Conservation (phyloP, 139 green algal species). For the Coccomyxa sp. region DNA sequence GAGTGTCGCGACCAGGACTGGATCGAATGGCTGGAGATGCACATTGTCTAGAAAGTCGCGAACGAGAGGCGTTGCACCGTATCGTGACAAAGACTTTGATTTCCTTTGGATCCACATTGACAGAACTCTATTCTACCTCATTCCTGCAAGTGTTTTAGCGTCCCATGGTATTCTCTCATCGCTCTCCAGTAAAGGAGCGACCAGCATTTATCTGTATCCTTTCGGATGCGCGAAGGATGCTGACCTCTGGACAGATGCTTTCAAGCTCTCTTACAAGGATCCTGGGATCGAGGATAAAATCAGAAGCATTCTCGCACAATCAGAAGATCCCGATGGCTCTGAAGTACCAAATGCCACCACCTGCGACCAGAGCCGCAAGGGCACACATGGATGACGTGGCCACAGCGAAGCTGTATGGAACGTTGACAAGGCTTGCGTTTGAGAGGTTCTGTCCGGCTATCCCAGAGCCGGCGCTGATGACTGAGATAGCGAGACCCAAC, state of each 20-base stretch:
- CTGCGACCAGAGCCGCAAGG: background rate
- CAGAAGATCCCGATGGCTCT: background rate
- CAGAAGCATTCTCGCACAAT: background rate
- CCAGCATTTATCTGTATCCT: background rate
- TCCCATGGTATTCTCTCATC: background rate
- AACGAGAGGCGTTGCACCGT: background rate
- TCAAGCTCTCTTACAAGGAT: background rate
- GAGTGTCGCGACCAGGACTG: background rate
- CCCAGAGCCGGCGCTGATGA: background rate
- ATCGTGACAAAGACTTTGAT: background rate
- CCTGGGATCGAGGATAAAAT: background rate
- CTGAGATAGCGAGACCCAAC: background rate
- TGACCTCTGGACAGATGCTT: background rate
- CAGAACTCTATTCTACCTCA: background rate
- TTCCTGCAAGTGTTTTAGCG: background rate
- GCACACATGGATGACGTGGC: background rate
- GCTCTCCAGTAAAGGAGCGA: background rate
- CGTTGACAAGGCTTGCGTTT: background rate
- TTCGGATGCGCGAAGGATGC: background rate
- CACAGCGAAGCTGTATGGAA: background rate
- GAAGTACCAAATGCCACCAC: background rate
- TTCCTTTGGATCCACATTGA: background rate
- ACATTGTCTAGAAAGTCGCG: background rate
- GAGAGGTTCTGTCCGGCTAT: background rate
- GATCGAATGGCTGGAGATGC: background rate